Base-by-base conservation (phyloP, 352 stramenopile genomes). In the Phytophthora foliorum region DNA sequence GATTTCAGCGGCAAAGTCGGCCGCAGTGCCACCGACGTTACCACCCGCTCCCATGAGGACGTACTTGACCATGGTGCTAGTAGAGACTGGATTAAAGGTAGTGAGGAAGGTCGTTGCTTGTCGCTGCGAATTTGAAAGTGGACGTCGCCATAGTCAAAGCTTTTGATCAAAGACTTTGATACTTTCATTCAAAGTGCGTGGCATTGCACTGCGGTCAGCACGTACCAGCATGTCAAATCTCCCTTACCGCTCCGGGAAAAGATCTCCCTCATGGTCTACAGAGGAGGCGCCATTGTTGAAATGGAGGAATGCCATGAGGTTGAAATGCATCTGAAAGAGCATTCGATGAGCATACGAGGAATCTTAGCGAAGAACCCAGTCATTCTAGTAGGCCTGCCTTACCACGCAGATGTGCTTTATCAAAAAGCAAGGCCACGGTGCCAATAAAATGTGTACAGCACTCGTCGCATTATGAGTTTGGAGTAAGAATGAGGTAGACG, bases 11-110 rank as follows among this genome's bases (percentile, higher is more conserved):
- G 57, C 49, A 41, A 67, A 77, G 8, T 77, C 69, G 2, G 69
- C 69, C 6, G 69, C 65, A 9, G 38, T 41, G 8, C 69, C 51
- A 14, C 69, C 69, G 24, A 77, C 36, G 29, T 66, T 72, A 9
- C 69, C 65, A 6, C 60, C 69, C 17, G 65, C 64, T 41, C 69
- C 69, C 48, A 63, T 77, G 1, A 77, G 46, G 42, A 74, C 64
- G 29, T 60, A 74, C 59, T 77, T 74, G 49, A 57, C 34, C 67
- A 75, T 71, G 41, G 10, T 57, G 22, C n/a, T n/a, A 21, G 34
- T n/a, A 7, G 34, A 16, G 34, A 17, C 27, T n/a, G n/a, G n/a
- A n/a, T n/a, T n/a, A 31, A 7, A 19, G 11, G 34, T 4, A 7
- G 11, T 41, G 11, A n/a, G n/a, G 34, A 36, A 48, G 38, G 25